Percentiles rank a stretch among this genome's conserved stretches.
phyloP scores from a whole-genome alignment of 306 rosid genomes.

The Quercus wislizeni region DNA sequence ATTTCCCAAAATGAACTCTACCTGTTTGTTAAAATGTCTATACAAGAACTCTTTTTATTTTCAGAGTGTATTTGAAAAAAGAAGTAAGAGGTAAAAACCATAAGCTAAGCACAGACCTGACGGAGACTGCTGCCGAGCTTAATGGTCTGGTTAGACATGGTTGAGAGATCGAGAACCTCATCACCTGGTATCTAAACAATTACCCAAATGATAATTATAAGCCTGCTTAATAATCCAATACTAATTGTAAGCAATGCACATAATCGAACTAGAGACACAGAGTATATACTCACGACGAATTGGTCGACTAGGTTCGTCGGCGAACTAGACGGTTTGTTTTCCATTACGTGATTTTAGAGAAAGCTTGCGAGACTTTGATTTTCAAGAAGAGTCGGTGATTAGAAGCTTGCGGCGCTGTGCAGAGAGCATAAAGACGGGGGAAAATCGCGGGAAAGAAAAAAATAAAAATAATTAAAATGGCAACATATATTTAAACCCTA shows the following conservation, averaged over 20 bases:
- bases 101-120: constrained; percentile 44
- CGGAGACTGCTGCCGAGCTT: constrained; percentile 90
- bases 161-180: constrained; percentile 76
- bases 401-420: no score
- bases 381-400: no score
- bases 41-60: no score
- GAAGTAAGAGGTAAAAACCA: constrained; percentile 7
- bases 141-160: constrained; percentile 75
- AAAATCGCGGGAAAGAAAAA: no score
- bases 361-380: no score
- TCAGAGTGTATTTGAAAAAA: background rate
- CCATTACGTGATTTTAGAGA: constrained; percentile 29
- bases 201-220: background rate
- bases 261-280: background rate
- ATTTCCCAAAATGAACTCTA: no score
- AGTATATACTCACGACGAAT: constrained; percentile 45
- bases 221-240: background rate
- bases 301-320: constrained; percentile 44
- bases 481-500: no score
- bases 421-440: no score
- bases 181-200: constrained; percentile 78
- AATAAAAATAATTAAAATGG: no score
- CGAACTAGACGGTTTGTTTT: constrained; percentile 30
- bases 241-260: background rate
- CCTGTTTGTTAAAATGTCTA: no score